These are phyloP conservation scores for Saccharomyces cerevisiae DNA, from an alignment of 805 yeast species.

Conservation along the genomic window DNA sequence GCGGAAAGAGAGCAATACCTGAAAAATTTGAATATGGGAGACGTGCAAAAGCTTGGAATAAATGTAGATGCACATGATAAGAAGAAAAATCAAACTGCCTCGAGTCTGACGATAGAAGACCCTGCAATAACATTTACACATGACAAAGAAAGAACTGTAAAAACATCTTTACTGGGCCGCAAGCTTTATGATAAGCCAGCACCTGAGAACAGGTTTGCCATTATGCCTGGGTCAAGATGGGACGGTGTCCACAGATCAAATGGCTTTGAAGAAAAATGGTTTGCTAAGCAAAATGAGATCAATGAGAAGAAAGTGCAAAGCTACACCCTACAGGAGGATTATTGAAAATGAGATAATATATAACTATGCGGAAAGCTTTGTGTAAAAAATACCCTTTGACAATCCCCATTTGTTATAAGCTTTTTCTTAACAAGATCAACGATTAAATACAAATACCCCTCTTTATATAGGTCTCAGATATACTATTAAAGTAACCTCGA, in stretches of 20 bases:
- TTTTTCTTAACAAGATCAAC: neutral
- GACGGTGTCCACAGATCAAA: conserved; percentile 86
- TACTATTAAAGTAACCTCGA: neutral
- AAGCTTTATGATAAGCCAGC: conserved; percentile 40
- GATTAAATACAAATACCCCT: neutral
- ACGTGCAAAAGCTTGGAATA: conserved; percentile 25
- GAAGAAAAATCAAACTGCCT: conserved; percentile 16
- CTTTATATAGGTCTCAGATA: neutral
- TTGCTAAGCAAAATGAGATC: conserved; percentile 35
- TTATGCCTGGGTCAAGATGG: conserved; percentile 79
- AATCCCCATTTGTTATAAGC: neutral
- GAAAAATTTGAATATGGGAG: conserved; percentile 32
- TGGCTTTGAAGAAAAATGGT: conserved; percentile 69
- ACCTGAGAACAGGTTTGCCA: conserved; percentile 65
- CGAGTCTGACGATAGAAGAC: conserved; percentile 40
- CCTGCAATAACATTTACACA: conserved; percentile 48
- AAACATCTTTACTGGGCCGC: conserved; percentile 36
- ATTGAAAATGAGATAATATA: conserved; percentile 17
- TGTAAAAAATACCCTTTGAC: neutral
- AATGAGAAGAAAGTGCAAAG: conserved; percentile 27
- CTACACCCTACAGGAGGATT: conserved; percentile 36
- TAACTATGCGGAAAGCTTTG: neutral
- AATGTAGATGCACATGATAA: conserved; percentile 15
- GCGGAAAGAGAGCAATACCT: conserved; percentile 30
- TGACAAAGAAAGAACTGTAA: conserved; percentile 5